Conservation (phyloP, 805 yeast species). For the Maudiozyma pseudohumilis region DNA sequence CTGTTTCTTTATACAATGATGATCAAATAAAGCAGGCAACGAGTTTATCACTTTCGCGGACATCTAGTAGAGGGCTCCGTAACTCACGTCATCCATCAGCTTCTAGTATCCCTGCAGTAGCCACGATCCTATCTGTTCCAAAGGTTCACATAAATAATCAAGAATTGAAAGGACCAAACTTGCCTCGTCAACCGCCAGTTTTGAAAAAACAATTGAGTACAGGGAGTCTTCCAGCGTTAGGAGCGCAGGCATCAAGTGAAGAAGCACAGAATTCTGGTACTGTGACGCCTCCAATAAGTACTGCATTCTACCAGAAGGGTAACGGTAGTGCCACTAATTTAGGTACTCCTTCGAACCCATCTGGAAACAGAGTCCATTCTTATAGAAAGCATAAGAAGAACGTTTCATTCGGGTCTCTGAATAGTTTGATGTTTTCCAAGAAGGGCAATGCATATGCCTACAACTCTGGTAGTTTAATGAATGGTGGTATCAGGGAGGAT, state of each 20-base stretch:
- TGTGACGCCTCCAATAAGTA: constrained; percentile 1
- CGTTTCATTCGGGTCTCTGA: constrained; percentile 28
- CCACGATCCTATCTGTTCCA: neutral
- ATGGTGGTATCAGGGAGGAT: constrained; percentile 24
- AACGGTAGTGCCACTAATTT: constrained; percentile 21
- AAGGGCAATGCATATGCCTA: constrained; percentile 17
- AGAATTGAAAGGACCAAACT: constrained; percentile 3
- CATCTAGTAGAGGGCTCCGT: constrained; percentile 11
- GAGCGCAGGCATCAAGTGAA: neutral
- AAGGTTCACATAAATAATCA: constrained; percentile 5
- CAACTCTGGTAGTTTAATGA: constrained; percentile 21
- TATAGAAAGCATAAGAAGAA: constrained; percentile 27
- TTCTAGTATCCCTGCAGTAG: neutral
- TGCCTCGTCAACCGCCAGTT: constrained; percentile 2
- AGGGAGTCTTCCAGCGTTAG: constrained; percentile 10
- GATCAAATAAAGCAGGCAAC: constrained; percentile 6
- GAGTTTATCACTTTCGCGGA: constrained; percentile 9
- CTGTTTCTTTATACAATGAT: constrained; percentile 11
- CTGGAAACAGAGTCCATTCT: constrained; percentile 18
- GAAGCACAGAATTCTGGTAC: neutral
- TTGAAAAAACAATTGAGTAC: constrained; percentile 11
- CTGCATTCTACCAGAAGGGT: constrained; percentile 14
- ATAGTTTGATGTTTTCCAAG: constrained; percentile 28
- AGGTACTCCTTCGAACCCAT: constrained; percentile 1
- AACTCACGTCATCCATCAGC: constrained; percentile 4